Base-by-base conservation (phyloP, 306 rosid species). In the Dalbergia cochinchinensis region DNA sequence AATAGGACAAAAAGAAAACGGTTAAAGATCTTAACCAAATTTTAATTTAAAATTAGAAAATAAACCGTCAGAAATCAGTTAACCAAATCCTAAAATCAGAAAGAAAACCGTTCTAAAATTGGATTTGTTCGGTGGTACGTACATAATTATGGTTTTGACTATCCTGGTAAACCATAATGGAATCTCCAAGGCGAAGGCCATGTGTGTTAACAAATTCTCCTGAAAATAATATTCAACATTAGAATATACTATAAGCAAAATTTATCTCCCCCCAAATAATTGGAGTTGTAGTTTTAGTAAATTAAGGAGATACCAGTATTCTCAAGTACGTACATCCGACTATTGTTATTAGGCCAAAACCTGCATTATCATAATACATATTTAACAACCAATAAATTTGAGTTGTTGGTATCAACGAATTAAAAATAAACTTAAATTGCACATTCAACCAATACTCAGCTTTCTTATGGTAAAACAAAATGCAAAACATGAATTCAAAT, bases 281-380 rank as follows among this genome's bases (percentile, higher is more conserved):
- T 19, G 51, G 71, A 41, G 1, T 5, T 18, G 0, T 18, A 42
- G 15, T 18, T 48, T 37, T 7, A 31, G 37, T 33, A 34, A 55
- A 65, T 71, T 22, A 60, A 81, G 50, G 69, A 26, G 5, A n/a
- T 92, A 94, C 99, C 99, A 0, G 99, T 94, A 22, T 92, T 94
- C 76, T 94, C 99, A 35, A 94, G 97, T n/a, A 94, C 97, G 58
- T 94, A 94, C 99, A 94, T 94, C 81, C 99, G 66, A 71, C 99
- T 94, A 19, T 94, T 94, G 88, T 94, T 94, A 67, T 94, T 94
- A 5, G 99, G 99, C 99, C 99, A 94, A 80, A 85, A 94, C 85
- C 99, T 94, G 89, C 86, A 79, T 71, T 55, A 51, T 69, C 70
- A 35, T 71, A 44, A 76, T 62, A 35, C 54, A 61, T 20, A 31